phyloP scores from a whole-genome alignment of 345 rosid species.

The Conringia planisiliqua region DNA sequence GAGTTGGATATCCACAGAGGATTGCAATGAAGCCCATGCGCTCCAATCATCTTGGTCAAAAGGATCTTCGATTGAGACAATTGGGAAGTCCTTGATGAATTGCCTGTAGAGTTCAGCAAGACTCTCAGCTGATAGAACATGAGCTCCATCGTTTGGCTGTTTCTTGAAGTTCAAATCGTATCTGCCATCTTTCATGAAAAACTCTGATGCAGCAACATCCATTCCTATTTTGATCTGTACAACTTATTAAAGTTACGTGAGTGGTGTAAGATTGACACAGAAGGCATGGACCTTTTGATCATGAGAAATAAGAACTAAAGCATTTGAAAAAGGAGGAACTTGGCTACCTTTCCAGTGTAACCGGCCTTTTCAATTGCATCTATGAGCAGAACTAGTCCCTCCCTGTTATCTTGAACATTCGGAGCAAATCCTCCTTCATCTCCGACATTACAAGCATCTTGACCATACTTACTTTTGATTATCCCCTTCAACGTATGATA shows the following conservation, averaged over 20 bases:
- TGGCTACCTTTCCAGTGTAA: slow-evolving; percentile 78
- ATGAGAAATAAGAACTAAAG: not conserved
- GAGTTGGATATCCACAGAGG: slow-evolving; percentile 85
- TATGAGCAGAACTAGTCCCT: slow-evolving; percentile 88
- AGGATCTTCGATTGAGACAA: slow-evolving; percentile 93
- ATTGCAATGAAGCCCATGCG: slow-evolving; percentile 83
- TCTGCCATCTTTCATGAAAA: slow-evolving; percentile 74
- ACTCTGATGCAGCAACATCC: slow-evolving; percentile 99
- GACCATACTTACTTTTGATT: slow-evolving; percentile 87
- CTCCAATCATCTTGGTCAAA: slow-evolving; percentile 99
- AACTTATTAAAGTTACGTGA: not conserved
- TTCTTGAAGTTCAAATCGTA: slow-evolving; percentile 96
- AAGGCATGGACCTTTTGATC: not conserved
- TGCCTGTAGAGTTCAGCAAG: slow-evolving; percentile 82
- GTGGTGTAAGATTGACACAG: not conserved
- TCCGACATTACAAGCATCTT: slow-evolving; percentile 99
- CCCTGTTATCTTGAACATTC: slow-evolving; percentile 95
- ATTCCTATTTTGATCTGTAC: slow-evolving; percentile 92
- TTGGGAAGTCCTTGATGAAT: slow-evolving; percentile 85
- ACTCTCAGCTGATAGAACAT: slow-evolving; percentile 70
- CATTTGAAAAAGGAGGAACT: not conserved
- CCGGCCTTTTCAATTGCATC: slow-evolving; percentile 98
- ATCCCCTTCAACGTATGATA: slow-evolving; percentile 87
- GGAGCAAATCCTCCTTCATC: slow-evolving; percentile 99
- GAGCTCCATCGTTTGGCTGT: slow-evolving; percentile 88